Evolutionary conservation across 2,329 filamentous ascomycete species (phyloP).

Genomic region (Madurella mycetomatis): DNA sequence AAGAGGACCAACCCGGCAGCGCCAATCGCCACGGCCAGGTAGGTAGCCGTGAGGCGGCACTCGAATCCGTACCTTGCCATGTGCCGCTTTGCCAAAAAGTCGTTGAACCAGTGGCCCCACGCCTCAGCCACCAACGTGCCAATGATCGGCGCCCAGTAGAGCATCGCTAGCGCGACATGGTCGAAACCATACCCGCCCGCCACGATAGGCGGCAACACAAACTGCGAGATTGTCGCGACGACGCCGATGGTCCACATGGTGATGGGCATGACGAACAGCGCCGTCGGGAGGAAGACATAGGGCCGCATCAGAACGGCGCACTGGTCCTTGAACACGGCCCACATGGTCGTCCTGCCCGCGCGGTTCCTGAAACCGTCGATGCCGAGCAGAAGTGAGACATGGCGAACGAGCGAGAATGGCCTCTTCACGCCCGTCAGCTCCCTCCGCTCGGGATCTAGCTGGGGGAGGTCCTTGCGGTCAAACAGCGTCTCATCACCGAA

Average conservation of each 20-base stretch:
- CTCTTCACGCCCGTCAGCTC: neutral
- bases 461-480: constrained; percentile 1
- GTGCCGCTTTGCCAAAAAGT: constrained; percentile 35
- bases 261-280: constrained; percentile 19
- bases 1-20: constrained; percentile 39
- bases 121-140: constrained; percentile 43
- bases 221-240: constrained; percentile 40
- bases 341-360: constrained; percentile 3
- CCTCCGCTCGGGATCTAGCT: neutral
- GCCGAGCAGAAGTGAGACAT: constrained; percentile 6
- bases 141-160: constrained; percentile 45
- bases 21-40: constrained; percentile 39
- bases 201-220: constrained; percentile 35
- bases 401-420: constrained; percentile 4
- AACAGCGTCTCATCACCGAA: constrained; percentile 18
- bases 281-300: constrained; percentile 13
- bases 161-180: constrained; percentile 34
- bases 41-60: constrained; percentile 38
- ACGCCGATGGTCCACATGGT: constrained; percentile 38
- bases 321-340: constrained; percentile 13
- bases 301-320: constrained; percentile 9
- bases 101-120: constrained; percentile 44
- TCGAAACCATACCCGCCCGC: constrained; percentile 40
- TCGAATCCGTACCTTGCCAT: constrained; percentile 42
- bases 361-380: constrained; percentile 9